Base-by-base conservation (phyloP, 495 filamentous ascomycete genomes). In the Xylaria scruposa region DNA sequence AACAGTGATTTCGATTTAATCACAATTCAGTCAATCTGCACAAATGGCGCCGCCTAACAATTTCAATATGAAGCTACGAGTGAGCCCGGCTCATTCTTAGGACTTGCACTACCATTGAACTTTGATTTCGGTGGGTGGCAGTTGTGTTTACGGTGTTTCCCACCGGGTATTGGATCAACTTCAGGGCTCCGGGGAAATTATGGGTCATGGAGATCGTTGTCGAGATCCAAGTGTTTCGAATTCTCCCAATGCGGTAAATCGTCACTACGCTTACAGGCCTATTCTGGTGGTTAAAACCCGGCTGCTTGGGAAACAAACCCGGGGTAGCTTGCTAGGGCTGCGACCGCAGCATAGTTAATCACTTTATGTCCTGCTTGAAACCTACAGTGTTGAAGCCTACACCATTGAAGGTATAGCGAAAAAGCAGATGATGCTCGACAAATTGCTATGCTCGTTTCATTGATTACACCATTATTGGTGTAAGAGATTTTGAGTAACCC, bases 201-300 rank as follows among this genome's bases (percentile, higher is more conserved):
- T 24, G 64, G 64, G n/a, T 6, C 47, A 67, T 4, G 29, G 19
- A 40, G 31, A 40, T 67, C 44, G 36, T 54, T 13, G 24, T 31
- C 38, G 31, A 53, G 44, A 65, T 47, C 33, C 53, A 49, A 49
- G 47, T 58, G 65, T 68, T 58, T 56, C 44, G 38, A 68, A 38
- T 58, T 42, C 51, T 33, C 24, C 24, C 36, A 38, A 38, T 38
- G 36, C 36, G 36, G 40, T 29, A 29, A 60, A 46, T 33, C 21
- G 17, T 40, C 40, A 36, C 47, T 26, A 56, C 24, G 21, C 40
- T 17, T 44, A 58, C n/a, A 10, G 9, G 40, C 26, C 46, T 31
- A 24, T n/a, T 33, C 7, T 19, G 19, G 29, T 53, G 24, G 21
- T 64, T 64, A 24, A 31, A 6, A 29, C 17, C 33, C 21, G 15